Evolutionary conservation across 2,329 filamentous ascomycete species (phyloP), one percentile per base, ranked within the genome.

Genomic region (Scleromitrula shiraiana): DNA sequence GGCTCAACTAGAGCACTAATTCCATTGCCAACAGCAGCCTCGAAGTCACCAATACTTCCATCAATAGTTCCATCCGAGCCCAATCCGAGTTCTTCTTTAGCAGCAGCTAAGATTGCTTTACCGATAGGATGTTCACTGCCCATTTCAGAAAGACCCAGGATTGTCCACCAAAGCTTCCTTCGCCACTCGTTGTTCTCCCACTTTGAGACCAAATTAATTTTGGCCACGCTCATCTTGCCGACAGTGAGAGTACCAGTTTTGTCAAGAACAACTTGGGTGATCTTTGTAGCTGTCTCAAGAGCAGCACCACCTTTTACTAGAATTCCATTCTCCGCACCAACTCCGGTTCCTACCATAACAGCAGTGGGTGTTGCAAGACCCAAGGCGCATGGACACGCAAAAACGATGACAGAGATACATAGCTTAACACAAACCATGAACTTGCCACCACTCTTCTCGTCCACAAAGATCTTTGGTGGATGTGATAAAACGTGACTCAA

Each of bases 271-370:
- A 97, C 78, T 58, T 95, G 85, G 2, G 83, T 94, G 56, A 97
- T 78, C 65, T 88, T 91, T 7, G 89, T 97, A 0, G 89, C 86
- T 4, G 80, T 88, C 70, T 98, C 91, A 3, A 98, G 73, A 24
- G 90, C 89, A 33, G 88, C 90, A 48, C 93, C 93, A 46, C 93
- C 91, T 69, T 98, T 98, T 65, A 97, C 89, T n/a, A 98, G 73
- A 58, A 98, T 98, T 20, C 93, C 93, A 58, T 95, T 85, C 67
- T 96, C 87, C 2, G 93, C 93, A 42, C 93, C 93, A 26, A 96
- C 82, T 50, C 93, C 93, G n/a, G 93, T 97, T 36, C 93, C 93
- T 24, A 98, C 93, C 93, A 98, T 97, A 64, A 98, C 90, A 2
- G 93, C 93, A 0, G 93, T 98, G 2, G 93, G 93, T 1, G 93